Evolutionary conservation across 73 alveolate genomes (phyloP), one percentile per base, ranked within the genome.

Genomic region (Tetrahymena elliotti): DNA sequence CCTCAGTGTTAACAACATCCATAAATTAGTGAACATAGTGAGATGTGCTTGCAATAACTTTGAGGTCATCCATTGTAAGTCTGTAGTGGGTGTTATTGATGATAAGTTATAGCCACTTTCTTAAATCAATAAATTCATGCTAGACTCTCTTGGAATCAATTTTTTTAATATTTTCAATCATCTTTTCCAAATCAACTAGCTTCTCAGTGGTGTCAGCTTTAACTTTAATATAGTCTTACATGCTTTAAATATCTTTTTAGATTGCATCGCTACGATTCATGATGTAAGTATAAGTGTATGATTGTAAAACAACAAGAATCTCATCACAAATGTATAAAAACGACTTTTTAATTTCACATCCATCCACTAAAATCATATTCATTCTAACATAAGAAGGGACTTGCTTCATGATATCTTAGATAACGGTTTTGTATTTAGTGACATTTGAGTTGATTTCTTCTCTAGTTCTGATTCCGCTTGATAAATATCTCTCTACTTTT

Each of bases 341-440:
- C 39, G 93, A 93, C 53, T 95, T 97, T 93, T 98, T 98, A 33
- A 98, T 96, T 83, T 97, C 99, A 27, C 97, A 84, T 38, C 99
- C 98, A 40, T 98, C 99, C n/a, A 98, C 97, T 83, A 97, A 94
- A 95, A 97, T 94, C 99, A 98, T 98, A 94, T 97, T 97, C 96
- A 97, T 95, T 83, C 99, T 92, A 53, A 98, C 98, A 52, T 96
- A 97, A 82, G 96, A 92, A 22, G 99, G 99, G 93, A 97, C 93
- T 10, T 94, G 97, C 12, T 97, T 97, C 93, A 98, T 96, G 27
- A 98, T 98, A 84, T 96, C 94, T 35, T 92, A 92, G 88, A 95
- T 95, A 12, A 97, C 93, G 18, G 94, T 95, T 84, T 96, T 96
- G 93, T 97, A 97, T 52, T 93, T 96, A 37, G 84, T 84, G 37